Percentiles rank a stretch among this genome's conserved stretches.
These are phyloP conservation scores for Phaseolus lunatus DNA, from an alignment of 306 rosid genomes.

Conservation along the genomic window DNA sequence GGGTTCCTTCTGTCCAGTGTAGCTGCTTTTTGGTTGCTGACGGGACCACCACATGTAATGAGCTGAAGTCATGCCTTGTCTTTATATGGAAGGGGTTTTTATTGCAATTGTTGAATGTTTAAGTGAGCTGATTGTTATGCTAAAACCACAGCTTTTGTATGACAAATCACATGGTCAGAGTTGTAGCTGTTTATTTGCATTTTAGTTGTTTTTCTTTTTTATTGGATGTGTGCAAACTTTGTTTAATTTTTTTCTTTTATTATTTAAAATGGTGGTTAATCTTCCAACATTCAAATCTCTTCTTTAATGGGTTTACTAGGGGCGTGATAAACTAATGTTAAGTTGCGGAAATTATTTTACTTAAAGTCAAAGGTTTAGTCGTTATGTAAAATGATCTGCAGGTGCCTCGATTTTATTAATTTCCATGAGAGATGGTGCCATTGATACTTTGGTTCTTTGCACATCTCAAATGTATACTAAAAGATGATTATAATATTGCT, in stretches of 20 bases:
- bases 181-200: not conserved
- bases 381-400: slow-evolving; percentile 4
- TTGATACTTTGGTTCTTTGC: slow-evolving; percentile 16
- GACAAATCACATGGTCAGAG: slow-evolving; percentile 1
- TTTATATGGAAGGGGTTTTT: slow-evolving; percentile 3
- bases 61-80: not conserved
- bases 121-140: not conserved
- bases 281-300: not conserved
- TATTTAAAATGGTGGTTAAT: slow-evolving; percentile 3
- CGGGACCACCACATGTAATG: not conserved
- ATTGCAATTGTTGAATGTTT: slow-evolving; percentile 17
- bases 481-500: slow-evolving; percentile 30
- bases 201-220: slow-evolving; percentile 8
- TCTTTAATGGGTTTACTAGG: slow-evolving; percentile 10
- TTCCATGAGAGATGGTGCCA: slow-evolving; percentile 18
- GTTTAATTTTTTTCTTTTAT: not conserved
- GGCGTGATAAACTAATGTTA: not conserved
- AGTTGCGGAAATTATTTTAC: slow-evolving; percentile 14
- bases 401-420: slow-evolving; percentile 22
- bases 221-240: not conserved
- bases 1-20: not conserved
- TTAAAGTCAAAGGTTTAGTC: slow-evolving; percentile 1
- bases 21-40: not conserved
- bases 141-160: not conserved
- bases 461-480: slow-evolving; percentile 7